Base-by-base conservation (phyloP, 2,329 filamentous ascomycete species). In the Celoporthe dispersa region DNA sequence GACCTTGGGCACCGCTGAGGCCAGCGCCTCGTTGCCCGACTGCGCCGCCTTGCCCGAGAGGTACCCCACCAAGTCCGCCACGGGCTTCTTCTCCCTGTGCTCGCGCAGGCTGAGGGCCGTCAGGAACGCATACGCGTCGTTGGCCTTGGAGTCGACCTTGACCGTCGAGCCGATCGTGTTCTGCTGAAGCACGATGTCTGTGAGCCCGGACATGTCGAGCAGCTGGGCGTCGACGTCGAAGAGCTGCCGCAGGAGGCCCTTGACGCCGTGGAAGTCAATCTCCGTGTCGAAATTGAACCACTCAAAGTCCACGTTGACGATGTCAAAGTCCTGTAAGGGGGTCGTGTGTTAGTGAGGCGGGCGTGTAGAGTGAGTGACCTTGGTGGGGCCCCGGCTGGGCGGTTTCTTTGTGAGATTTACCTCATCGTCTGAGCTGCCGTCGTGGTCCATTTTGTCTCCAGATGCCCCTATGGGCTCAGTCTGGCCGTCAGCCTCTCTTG, bases 231-330 rank as follows among this genome's bases (percentile, higher is more conserved):
- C 96, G 67, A 92, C 89, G 80, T 98, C 96, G 80, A 99, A 91
- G 57, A 99, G 89, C 81, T 99, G 96, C 71, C 95, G 92, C 71
- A 98, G 82, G 9, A 99, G 89, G 12, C 90, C 91, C 81, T 98
- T 98, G 75, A 97, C 88, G 70, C 96, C 96, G 81, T 98, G 95
- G 81, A 98, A 98, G 81, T 99, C 96, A 76, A 97, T 87, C 9
- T 92, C 89, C 1, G 92, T 86, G 76, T 96, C 91, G 73, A 95
- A 97, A 82, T 98, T 97, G 84, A 98, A 99, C 92, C 94, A 98
- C 84, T 99, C 96, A 77, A 99, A 99, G 74, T 98, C 95, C 70
- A 98, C 94, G 78, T 98, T 91, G 74, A 99, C 90, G 80, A 95
- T 92, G 78, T 97, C 92, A 77, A 94, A 92, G 77, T 97, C 93